Conservation (phyloP, 805 yeast species). For the Brettanomyces anomalus region DNA sequence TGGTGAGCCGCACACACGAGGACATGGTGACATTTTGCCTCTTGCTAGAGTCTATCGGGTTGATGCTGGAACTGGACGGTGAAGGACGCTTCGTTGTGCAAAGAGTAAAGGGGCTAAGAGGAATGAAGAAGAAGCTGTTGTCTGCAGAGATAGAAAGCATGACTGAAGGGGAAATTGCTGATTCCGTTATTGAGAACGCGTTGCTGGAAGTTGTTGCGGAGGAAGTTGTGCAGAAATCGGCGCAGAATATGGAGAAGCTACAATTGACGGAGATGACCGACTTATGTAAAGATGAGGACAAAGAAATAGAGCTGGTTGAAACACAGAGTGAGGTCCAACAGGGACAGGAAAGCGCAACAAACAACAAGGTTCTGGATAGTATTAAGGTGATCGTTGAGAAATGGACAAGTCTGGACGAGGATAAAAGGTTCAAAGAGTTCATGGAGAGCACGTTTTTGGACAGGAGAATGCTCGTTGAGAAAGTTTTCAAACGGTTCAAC, state of each 20-base stretch:
- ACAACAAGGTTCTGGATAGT: neutral
- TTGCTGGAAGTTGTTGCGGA: slow-evolving; percentile 10
- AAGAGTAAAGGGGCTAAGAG: slow-evolving; percentile 72
- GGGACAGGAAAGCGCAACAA: neutral
- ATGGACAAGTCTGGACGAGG: slow-evolving; percentile 13
- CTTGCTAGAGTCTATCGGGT: slow-evolving; percentile 67
- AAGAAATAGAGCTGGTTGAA: slow-evolving; percentile 2
- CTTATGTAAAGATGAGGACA: slow-evolving; percentile 1
- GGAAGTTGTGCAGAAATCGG: slow-evolving; percentile 4
- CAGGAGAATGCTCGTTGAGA: slow-evolving; percentile 19
- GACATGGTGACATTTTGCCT: slow-evolving; percentile 42
- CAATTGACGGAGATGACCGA: slow-evolving; percentile 7
- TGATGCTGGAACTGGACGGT: slow-evolving; percentile 44
- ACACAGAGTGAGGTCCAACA: slow-evolving; percentile 1
- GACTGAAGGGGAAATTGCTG: slow-evolving; percentile 1
- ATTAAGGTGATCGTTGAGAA: slow-evolving; percentile 6
- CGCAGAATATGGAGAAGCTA: slow-evolving; percentile 5
- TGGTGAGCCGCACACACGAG: slow-evolving; percentile 20
- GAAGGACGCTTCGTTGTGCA: slow-evolving; percentile 39
- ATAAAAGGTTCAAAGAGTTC: slow-evolving; percentile 29
- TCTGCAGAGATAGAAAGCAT: slow-evolving; percentile 6
- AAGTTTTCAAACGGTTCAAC: slow-evolving; percentile 63
- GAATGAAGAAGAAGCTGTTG: slow-evolving; percentile 28
- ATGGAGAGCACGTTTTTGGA: slow-evolving; percentile 17
- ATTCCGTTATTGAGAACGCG: slow-evolving; percentile 1